Percentiles rank a stretch among this genome's conserved stretches.
phyloP scores from a whole-genome alignment of 192 early-diverging fungal genomes.

The Backusella psychrophila region DNA sequence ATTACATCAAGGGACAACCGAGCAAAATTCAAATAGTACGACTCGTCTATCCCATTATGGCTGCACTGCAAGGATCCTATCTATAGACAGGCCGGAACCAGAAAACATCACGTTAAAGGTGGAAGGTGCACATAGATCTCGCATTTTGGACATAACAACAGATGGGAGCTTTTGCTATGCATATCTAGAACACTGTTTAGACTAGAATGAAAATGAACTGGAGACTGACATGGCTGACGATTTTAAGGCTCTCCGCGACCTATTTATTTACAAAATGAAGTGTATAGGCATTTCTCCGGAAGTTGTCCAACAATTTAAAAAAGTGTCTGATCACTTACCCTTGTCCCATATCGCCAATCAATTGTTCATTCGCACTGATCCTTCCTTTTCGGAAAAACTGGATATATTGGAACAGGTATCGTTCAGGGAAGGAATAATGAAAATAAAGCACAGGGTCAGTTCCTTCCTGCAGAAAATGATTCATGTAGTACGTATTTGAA shows the following conservation, averaged over 20 bases:
- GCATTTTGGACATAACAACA: constrained; percentile 43
- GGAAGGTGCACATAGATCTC: constrained; percentile 60
- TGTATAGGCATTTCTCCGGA: not conserved
- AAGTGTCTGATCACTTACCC: constrained; percentile 54
- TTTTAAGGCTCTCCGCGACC: not conserved
- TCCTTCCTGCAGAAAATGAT: not conserved
- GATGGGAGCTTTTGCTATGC: constrained; percentile 46
- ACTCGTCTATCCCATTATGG: constrained; percentile 40
- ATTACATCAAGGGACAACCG: not conserved
- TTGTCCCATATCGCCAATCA: constrained; percentile 61
- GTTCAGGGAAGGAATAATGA: constrained; percentile 46
- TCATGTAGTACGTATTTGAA: not conserved
- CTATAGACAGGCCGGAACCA: constrained; percentile 30
- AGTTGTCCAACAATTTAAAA: constrained; percentile 52
- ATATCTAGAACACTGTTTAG: constrained; percentile 43
- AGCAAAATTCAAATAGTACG: not conserved
- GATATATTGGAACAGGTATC: constrained; percentile 53
- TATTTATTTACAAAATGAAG: not conserved
- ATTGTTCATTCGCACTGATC: constrained; percentile 64
- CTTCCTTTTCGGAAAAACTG: constrained; percentile 66
- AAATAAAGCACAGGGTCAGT: not conserved
- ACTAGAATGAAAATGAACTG: constrained; percentile 12
- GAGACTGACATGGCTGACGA: not conserved
- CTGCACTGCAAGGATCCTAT: constrained; percentile 49
- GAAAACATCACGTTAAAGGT: constrained; percentile 52